Percentiles rank a stretch among this genome's conserved stretches.
Conservation (phyloP, 1,139 yeast species). For the Zygosaccharomyces sapae region DNA sequence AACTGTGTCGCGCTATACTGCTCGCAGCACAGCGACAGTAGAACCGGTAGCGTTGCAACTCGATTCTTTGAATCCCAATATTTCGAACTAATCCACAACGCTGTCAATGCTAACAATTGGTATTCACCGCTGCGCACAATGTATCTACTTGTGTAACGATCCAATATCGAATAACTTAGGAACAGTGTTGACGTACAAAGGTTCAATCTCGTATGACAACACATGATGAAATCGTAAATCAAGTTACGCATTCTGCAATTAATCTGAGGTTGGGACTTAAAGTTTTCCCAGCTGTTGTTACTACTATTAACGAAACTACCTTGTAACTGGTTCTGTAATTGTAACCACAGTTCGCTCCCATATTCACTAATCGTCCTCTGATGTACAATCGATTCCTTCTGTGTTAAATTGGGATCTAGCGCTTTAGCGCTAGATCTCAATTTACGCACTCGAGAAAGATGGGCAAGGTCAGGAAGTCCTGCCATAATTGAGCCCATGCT, state of each 20-base stretch:
- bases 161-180: constrained; percentile 76
- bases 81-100: constrained; percentile 72
- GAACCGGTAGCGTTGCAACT: constrained; percentile 54
- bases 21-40: constrained; percentile 50
- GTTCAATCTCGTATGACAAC: constrained; percentile 73
- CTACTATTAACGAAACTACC: constrained; percentile 3
- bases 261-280: constrained; percentile 24
- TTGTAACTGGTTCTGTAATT: constrained; percentile 9
- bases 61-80: constrained; percentile 65
- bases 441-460: constrained; percentile 21
- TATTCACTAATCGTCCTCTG: constrained; percentile 21
- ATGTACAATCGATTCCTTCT: constrained; percentile 18
- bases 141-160: constrained; percentile 84
- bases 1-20: constrained; percentile 57
- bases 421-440: constrained; percentile 17
- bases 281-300: constrained; percentile 11
- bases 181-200: constrained; percentile 77
- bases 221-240: constrained; percentile 77
- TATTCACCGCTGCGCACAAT: constrained; percentile 65
- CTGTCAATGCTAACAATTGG: constrained; percentile 64
- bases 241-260: constrained; percentile 26
- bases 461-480: constrained; percentile 15
- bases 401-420: constrained; percentile 16
- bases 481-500: constrained; percentile 7
- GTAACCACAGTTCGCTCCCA: constrained; percentile 16